These are phyloP conservation scores for Trichosporon asahii DNA, from an alignment of 1,284 basidiomycete genomes.

Conservation along the genomic window DNA sequence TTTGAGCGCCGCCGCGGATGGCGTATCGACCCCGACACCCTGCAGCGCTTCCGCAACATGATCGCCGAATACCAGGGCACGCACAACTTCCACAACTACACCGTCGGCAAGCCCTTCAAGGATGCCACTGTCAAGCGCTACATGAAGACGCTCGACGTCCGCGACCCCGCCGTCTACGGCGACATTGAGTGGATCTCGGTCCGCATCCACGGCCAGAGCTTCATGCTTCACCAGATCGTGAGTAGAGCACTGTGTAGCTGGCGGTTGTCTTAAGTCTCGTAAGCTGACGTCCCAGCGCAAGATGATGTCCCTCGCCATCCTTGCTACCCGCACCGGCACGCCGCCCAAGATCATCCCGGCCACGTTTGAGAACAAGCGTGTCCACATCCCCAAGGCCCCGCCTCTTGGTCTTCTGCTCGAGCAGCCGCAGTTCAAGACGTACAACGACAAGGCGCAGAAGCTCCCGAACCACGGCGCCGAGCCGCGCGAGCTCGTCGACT, in stretches of 20 bases:
- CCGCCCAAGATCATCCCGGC: slow-evolving; percentile 66
- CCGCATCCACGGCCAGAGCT: slow-evolving; percentile 92
- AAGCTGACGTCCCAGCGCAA: slow-evolving; percentile 65
- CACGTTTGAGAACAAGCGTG: slow-evolving; percentile 60
- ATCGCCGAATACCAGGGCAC: slow-evolving; percentile 67
- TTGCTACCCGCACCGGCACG: slow-evolving; percentile 70
- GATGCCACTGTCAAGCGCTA: slow-evolving; percentile 76
- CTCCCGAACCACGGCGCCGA: slow-evolving; percentile 19
- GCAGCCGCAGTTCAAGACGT: slow-evolving; percentile 68
- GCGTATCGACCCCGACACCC: slow-evolving; percentile 60
- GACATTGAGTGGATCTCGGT: slow-evolving; percentile 95
- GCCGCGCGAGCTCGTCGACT: slow-evolving; percentile 59
- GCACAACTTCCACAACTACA: slow-evolving; percentile 95
- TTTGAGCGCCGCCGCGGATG: slow-evolving; percentile 57
- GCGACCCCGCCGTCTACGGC: slow-evolving; percentile 76
- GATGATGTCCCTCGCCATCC: slow-evolving; percentile 87
- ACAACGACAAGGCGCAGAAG: slow-evolving; percentile 56
- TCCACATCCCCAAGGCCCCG: slow-evolving; percentile 94
- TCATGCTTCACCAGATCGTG: slow-evolving; percentile 91
- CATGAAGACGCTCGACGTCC: slow-evolving; percentile 80
- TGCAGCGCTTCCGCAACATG: slow-evolving; percentile 60
- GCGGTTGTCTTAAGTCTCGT: not conserved
- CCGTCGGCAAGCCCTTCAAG: slow-evolving; percentile 77
- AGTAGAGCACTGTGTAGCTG: slow-evolving; percentile 18
- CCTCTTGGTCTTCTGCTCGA: slow-evolving; percentile 92